Evolutionary conservation across 441 rosid species (phyloP), one percentile per base, ranked within the genome.

Genomic region (Adansonia grandidieri): DNA sequence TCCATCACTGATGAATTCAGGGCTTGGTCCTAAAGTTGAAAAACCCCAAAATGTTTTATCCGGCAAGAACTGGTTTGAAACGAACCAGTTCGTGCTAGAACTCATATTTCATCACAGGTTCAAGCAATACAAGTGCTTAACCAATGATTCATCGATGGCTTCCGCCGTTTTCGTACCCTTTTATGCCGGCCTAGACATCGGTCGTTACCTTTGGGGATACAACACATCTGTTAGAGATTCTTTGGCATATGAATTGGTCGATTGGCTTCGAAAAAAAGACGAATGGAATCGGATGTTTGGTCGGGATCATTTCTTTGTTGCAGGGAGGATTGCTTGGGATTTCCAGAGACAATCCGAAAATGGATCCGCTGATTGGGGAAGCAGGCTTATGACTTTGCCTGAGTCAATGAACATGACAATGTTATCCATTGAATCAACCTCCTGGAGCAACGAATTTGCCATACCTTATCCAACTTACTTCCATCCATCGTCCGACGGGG

Each of bases 401-500:
- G 91, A 90, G 73, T 85, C 86, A 0, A 81, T 64, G 71, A 92
- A 87, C 87, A 77, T 89, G 85, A 82, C 94, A 15, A 78, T 90
- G 86, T 84, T 94, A 53, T 68, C 94, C 0, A 82, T 90, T 15
- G 97, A 94, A 54, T 65, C 91, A 2, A 87, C 63, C 24, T 80
- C 85, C 1, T 85, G 88, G 88, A 85, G 81, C 78, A 94, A 94
- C 53, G 96, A 94, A 19, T 84, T 88, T 2, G 91, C 92, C 0
- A 81, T 92, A 47, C 97, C 98, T 45, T 92, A 92, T 71, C 97
- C 97, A 0, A 89, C 96, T 0, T 86, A 90, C 74, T 92, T 94
- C 82, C 97, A 94, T 61, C 97, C 96, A 1, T 58, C 78, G 15
- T 86, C 62, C 17, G 63, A 65, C 53, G 3, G 9, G 0, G 86